phyloP scores from a whole-genome alignment of 1,139 yeast species.

The Kluyveromyces sp. region DNA sequence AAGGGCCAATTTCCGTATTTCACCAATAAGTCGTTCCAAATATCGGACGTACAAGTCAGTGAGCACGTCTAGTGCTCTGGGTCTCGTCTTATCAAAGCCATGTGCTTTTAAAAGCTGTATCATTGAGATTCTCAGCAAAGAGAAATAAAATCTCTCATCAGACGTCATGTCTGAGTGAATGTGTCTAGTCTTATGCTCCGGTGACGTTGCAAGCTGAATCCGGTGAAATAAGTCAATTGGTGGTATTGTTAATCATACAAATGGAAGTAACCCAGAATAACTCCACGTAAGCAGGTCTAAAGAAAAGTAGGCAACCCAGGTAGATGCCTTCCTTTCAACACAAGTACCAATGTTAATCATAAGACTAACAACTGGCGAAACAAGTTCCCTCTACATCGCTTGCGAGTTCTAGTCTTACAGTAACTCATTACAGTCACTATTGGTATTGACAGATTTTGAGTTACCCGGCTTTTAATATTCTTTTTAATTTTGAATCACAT shows the following conservation, averaged over 20 bases:
- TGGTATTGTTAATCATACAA: too few species aligned
- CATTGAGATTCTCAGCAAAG: slow-evolving; percentile 55
- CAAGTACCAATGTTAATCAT: neutral
- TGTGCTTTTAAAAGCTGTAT: slow-evolving; percentile 61
- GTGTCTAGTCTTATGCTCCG: neutral
- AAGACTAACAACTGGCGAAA: too few species aligned
- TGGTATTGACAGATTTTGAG: neutral
- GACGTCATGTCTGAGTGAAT: slow-evolving; percentile 21
- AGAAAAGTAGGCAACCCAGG: too few species aligned
- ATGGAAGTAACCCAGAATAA: too few species aligned
- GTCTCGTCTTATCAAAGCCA: slow-evolving; percentile 67
- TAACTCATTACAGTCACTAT: neutral
- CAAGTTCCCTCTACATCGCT: too few species aligned
- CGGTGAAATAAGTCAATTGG: neutral
- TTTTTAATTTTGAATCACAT: neutral
- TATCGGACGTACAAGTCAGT: slow-evolving; percentile 59
- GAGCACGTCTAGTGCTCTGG: slow-evolving; percentile 51
- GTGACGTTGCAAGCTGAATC: neutral
- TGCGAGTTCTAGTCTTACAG: neutral
- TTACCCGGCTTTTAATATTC: neutral
- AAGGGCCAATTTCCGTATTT: slow-evolving; percentile 33
- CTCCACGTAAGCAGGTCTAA: too few species aligned
- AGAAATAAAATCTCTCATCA: slow-evolving; percentile 44
- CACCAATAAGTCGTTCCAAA: slow-evolving; percentile 41
- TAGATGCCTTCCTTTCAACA: too few species aligned